Evolutionary conservation across 116 monocot genomes (phyloP), one percentile per base, ranked within the genome.

Genomic region (Posidonia oceanica): DNA sequence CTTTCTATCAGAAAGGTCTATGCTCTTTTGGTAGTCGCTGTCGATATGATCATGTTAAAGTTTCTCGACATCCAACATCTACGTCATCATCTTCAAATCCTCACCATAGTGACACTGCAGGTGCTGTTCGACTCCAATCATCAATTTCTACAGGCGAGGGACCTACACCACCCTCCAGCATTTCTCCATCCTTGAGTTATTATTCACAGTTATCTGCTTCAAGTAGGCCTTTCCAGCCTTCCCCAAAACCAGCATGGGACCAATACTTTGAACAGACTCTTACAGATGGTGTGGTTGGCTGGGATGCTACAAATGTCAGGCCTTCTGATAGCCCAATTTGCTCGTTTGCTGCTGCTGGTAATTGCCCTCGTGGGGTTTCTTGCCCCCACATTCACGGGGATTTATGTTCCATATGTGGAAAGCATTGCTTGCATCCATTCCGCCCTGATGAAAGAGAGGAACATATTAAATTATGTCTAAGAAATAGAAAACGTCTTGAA

Each of bases 11-110:
- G 80, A 96, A 85, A 84, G 96, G 96, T 61, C 59, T 75, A 20
- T 96, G 96, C 76, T 81, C 88, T 64, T 96, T 78, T 80, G 96
- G 96, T 66, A 88, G 86, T 74, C 78, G 85, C 7, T 96, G 96
- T 84, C 75, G 96, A 61, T 96, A 96, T 75, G 86, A 91, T 66
- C 96, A 96, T 83, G 81, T 89, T 61, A 91, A 87, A 70, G 71
- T 82, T 71, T 73, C 86, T 75, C 79, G 69, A 48, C 74, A 59
- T 59, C 80, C 58, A 38, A 58, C 77, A 44, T 71, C 80, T 82
- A 79, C 61, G 3, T 56, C 85, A 69, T 57, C 75, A 53, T 59
- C 86, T 72, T 72, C 77, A 65, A 71, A 38, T 74, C 54, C 68
- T 71, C 59, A 2, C 38, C 58, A 74, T 60, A 51, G 42, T 52